Conservation (phyloP, 106 monocot genomes). For the Iris macrosiphon region DNA sequence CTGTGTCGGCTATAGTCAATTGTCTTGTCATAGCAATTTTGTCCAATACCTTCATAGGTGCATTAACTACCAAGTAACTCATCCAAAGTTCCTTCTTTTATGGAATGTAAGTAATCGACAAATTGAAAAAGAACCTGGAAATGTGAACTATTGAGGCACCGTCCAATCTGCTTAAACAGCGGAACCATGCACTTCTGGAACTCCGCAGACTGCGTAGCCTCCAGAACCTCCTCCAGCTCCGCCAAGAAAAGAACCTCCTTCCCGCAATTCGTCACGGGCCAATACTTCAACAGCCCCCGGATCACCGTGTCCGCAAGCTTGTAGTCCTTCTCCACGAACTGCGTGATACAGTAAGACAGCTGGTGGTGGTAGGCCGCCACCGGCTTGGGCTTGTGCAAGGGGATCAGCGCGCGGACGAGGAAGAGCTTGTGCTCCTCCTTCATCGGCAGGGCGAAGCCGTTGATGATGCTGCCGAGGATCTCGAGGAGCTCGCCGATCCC, state of each 20-base stretch:
- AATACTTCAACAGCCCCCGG: conserved; percentile 36
- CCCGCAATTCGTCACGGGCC: conserved; percentile 41
- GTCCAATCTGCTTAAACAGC: conserved; percentile 33
- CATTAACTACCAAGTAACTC: no score
- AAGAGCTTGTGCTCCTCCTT: conserved; percentile 59
- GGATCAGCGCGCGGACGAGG: conserved; percentile 32
- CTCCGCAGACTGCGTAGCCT: conserved; percentile 33
- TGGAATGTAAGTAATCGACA: no score
- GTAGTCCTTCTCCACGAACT: conserved; percentile 53
- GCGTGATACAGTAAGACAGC: conserved; percentile 32
- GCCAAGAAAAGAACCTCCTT: conserved; percentile 45
- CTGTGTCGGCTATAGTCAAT: no score
- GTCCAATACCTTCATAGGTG: no score
- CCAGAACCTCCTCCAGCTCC: conserved; percentile 42
- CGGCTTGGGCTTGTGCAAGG: conserved; percentile 37
- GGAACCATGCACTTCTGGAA: conserved; percentile 52
- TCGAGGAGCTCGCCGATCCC: conserved; percentile 42
- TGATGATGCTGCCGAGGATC: conserved; percentile 47
- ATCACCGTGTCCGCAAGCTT: conserved; percentile 46
- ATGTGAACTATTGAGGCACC: conserved; percentile 59
- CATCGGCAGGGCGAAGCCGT: conserved; percentile 42
- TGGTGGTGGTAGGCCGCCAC: conserved; percentile 39
- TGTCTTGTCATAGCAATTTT: no score
- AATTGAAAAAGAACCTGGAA: no score
- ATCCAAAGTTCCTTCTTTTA: no score